Conservation (phyloP, 306 rosid species). For the Fagus crenata region DNA sequence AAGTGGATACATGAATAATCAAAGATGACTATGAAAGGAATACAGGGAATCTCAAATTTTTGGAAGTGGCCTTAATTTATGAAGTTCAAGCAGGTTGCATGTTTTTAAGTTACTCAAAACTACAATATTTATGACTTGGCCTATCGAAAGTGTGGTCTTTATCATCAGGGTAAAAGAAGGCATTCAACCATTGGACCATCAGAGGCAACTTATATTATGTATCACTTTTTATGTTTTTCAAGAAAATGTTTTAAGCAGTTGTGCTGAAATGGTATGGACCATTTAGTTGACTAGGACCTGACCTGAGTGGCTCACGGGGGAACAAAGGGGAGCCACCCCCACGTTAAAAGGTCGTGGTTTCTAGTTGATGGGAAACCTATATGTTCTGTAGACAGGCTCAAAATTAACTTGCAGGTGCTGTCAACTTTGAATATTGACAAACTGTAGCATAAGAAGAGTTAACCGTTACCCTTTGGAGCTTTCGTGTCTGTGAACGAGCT, state of each 20-base stretch:
- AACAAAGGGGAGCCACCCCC: neutral
- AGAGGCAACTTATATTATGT: neutral
- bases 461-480: constrained; percentile 81
- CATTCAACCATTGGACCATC: neutral
- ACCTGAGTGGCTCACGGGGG: neutral
- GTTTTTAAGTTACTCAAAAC: neutral
- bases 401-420: neutral
- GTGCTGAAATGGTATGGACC: neutral
- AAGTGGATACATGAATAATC: neutral
- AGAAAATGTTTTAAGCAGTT: too few relatives aligned
- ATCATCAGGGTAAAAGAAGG: neutral
- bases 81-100: neutral
- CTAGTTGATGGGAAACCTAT: neutral
- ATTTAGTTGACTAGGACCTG: constrained; percentile 8
- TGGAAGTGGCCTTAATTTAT: neutral
- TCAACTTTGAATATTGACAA: neutral
- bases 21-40: neutral
- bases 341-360: neutral
- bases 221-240: too few relatives aligned
- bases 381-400: neutral
- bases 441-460: neutral
- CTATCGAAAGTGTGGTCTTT: neutral
- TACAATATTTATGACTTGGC: neutral
- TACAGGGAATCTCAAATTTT: neutral
- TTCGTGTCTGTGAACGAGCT: constrained; percentile 87